These are phyloP conservation scores for Ramularia endophylla DNA, from an alignment of 2,329 filamentous ascomycete genomes.

Conservation along the genomic window DNA sequence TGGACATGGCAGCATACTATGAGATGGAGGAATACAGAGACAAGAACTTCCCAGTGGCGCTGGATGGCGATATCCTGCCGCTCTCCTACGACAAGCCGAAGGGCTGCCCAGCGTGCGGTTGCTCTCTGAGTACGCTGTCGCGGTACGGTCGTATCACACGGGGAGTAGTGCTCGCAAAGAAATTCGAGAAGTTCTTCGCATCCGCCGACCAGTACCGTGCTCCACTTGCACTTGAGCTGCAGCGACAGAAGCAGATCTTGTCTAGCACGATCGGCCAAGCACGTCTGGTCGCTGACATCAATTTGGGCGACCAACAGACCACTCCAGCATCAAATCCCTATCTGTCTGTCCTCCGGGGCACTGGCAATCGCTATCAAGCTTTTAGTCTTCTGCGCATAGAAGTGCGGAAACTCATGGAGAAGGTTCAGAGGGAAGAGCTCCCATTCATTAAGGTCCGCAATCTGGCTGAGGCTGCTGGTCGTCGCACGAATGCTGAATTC, in stretches of 20 bases:
- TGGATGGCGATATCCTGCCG: slow-evolving; percentile 31
- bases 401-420: slow-evolving; percentile 22
- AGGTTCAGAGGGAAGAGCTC: slow-evolving; percentile 44
- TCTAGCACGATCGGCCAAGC: slow-evolving; percentile 3
- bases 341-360: too few species aligned
- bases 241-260: slow-evolving; percentile 14
- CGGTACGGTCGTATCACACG: slow-evolving; percentile 59
- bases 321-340: too few species aligned
- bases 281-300: too few species aligned
- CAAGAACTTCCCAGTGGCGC: slow-evolving; percentile 22
- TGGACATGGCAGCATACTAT: slow-evolving; percentile 51
- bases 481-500: slow-evolving; percentile 16
- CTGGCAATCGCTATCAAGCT: too few species aligned
- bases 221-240: slow-evolving; percentile 34
- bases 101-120: slow-evolving; percentile 55
- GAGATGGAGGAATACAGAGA: too few species aligned
- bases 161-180: slow-evolving; percentile 55
- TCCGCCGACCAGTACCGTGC: slow-evolving; percentile 43
- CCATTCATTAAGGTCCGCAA: slow-evolving; percentile 45
- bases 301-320: too few species aligned
- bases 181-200: slow-evolving; percentile 57
- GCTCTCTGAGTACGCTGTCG: slow-evolving; percentile 50
- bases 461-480: slow-evolving; percentile 39
- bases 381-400: slow-evolving; percentile 10
- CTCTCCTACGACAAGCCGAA: slow-evolving; percentile 47